Percentiles rank a stretch among this genome's conserved stretches.
Evolutionary conservation across 1,139 yeast species (phyloP).

Genomic region (Nakaseomyces nivariensis): DNA sequence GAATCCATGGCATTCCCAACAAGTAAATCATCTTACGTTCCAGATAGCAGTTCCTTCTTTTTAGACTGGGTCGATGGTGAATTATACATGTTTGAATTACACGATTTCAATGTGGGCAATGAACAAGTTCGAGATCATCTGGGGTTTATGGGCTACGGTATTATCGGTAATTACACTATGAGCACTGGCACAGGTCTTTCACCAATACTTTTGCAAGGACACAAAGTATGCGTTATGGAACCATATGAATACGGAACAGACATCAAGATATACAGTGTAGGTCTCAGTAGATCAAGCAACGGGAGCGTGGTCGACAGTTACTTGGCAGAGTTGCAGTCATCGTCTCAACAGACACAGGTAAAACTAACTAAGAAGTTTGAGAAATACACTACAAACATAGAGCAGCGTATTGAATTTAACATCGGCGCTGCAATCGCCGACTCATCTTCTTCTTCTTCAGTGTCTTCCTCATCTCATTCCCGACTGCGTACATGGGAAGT

Average conservation of each 20-base stretch:
- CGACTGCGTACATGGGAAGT: neutral
- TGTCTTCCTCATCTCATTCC: neutral
- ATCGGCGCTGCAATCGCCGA: neutral
- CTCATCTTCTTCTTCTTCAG: neutral
- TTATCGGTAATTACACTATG: neutral
- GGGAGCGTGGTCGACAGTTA: neutral
- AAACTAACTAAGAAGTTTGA: neutral
- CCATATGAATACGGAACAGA: neutral
- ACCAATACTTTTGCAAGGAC: neutral
- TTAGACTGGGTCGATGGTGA: neutral
- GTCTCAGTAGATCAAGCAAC: neutral
- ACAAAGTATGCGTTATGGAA: neutral
- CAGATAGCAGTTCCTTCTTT: neutral
- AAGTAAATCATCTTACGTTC: neutral
- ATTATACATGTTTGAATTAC: neutral
- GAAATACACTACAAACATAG: neutral
- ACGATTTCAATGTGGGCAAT: neutral
- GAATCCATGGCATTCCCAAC: neutral
- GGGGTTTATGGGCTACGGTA: constrained; percentile 1
- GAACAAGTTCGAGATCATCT: neutral
- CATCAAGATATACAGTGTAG: neutral
- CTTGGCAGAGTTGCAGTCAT: neutral
- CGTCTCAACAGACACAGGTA: neutral
- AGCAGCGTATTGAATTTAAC: neutral
- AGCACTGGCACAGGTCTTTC: neutral